Percentiles rank a stretch among this genome's conserved stretches.
Evolutionary conservation across 129 eudicot species (phyloP).

Genomic region (Flaveria bidentis): DNA sequence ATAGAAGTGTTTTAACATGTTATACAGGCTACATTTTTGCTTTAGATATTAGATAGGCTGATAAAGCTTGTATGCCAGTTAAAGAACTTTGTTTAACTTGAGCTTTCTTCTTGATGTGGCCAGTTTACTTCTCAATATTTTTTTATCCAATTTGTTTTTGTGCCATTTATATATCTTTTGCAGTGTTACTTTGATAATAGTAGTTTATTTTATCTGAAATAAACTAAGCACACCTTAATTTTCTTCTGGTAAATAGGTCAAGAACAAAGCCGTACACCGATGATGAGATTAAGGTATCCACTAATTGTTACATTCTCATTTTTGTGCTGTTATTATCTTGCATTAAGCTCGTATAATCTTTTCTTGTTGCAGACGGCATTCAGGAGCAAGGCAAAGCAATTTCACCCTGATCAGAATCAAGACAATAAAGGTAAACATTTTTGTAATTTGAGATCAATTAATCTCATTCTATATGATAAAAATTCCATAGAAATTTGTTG

Average conservation of each 20-base stretch:
- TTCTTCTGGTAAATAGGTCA: constrained; percentile 44
- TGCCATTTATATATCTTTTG: background rate
- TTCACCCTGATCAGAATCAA: constrained; percentile 49
- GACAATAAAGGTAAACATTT: constrained; percentile 61
- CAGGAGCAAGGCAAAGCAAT: constrained; percentile 45
- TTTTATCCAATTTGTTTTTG: too few relatives aligned
- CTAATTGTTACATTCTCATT: background rate
- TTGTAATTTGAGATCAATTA: background rate
- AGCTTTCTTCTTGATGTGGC: too few relatives aligned
- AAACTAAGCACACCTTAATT: background rate
- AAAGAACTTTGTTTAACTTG: background rate
- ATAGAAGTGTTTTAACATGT: too few relatives aligned
- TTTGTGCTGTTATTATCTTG: background rate
- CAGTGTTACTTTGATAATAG: background rate
- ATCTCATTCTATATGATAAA: background rate
- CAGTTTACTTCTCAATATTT: too few relatives aligned
- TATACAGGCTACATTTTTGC: too few relatives aligned
- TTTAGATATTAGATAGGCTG: background rate
- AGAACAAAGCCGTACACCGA: constrained; percentile 79
- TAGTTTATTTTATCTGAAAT: background rate
- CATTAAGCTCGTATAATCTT: background rate
- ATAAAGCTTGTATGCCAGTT: background rate
- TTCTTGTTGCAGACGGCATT: constrained; percentile 33
- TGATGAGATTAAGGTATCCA: constrained; percentile 85
- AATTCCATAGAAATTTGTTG: background rate